Evolutionary conservation across 164 flowering plant species (phyloP).

Genomic region (Vitis amurensis): DNA sequence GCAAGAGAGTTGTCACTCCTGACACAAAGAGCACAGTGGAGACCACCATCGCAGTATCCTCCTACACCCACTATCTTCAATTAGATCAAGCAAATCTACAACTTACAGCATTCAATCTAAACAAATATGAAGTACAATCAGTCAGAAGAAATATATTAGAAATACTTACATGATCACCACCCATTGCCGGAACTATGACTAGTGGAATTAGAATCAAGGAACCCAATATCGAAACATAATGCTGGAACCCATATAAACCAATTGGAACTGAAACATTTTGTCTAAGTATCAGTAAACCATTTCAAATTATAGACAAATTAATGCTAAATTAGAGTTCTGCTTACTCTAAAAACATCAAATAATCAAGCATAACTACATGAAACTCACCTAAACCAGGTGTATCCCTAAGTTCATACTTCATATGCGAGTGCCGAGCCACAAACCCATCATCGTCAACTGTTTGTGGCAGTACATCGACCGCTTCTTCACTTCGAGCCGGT

Average conservation of each 20-base stretch:
- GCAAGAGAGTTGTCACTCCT: slow-evolving; percentile 89
- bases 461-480: slow-evolving; percentile 53
- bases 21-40: slow-evolving; percentile 89
- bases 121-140: neutral
- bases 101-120: slow-evolving; percentile 2
- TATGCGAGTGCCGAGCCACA: slow-evolving; percentile 57
- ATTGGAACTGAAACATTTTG: slow-evolving; percentile 74
- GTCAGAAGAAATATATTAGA: neutral
- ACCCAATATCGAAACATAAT: slow-evolving; percentile 85
- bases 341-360: neutral
- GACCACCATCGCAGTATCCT: slow-evolving; percentile 84
- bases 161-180: slow-evolving; percentile 76
- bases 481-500: slow-evolving; percentile 43
- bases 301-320: neutral
- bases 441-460: slow-evolving; percentile 62
- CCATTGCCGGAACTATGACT: slow-evolving; percentile 98
- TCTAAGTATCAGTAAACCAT: neutral
- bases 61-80: slow-evolving; percentile 53
- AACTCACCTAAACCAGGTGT: slow-evolving; percentile 87
- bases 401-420: slow-evolving; percentile 96
- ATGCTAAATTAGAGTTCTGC: neutral
- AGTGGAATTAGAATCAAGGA: slow-evolving; percentile 91
- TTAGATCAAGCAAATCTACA: slow-evolving; percentile 28
- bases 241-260: slow-evolving; percentile 91
- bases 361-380: neutral